Conservation (phyloP, 2,329 filamentous ascomycete genomes). For the Aspergillus sp. region DNA sequence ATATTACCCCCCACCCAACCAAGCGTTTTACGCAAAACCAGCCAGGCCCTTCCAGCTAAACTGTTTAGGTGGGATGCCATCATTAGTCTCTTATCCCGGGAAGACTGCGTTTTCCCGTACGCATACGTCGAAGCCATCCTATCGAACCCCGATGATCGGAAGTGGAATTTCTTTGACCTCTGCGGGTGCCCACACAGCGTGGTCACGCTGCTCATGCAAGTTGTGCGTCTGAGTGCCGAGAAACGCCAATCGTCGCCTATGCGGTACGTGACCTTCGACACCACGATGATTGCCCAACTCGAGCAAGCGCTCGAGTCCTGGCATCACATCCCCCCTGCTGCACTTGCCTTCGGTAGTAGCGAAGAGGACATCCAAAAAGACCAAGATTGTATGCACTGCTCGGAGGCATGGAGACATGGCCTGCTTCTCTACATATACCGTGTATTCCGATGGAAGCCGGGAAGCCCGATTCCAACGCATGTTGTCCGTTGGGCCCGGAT, state of each 20-base stretch:
- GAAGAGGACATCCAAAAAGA: not conserved
- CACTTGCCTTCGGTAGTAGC: not conserved
- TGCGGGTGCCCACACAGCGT: conserved; percentile 4
- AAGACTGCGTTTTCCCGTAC: conserved; percentile 5
- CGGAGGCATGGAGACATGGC: not conserved
- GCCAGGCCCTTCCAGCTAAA: not conserved
- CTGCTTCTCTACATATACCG: not conserved
- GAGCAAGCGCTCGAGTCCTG: conserved; percentile 1
- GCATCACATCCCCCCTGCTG: not conserved
- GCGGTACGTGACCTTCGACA: not conserved
- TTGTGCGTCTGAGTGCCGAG: not conserved
- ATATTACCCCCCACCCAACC: not conserved
- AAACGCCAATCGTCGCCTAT: not conserved
- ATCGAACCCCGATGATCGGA: not conserved
- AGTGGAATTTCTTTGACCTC: conserved; percentile 4
- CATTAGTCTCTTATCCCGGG: not conserved
- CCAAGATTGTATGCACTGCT: not conserved
- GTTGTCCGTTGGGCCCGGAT: not conserved
- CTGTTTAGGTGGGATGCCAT: conserved; percentile 7
- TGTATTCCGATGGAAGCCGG: not conserved
- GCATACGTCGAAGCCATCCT: conserved; percentile 1
- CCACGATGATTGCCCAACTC: not conserved
- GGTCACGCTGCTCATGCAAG: conserved; percentile 2
- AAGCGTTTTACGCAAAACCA: too few species aligned
- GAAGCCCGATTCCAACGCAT: not conserved